These are phyloP conservation scores for Clarireedia monteithiana DNA, from an alignment of 2,329 filamentous ascomycete genomes.

Conservation along the genomic window DNA sequence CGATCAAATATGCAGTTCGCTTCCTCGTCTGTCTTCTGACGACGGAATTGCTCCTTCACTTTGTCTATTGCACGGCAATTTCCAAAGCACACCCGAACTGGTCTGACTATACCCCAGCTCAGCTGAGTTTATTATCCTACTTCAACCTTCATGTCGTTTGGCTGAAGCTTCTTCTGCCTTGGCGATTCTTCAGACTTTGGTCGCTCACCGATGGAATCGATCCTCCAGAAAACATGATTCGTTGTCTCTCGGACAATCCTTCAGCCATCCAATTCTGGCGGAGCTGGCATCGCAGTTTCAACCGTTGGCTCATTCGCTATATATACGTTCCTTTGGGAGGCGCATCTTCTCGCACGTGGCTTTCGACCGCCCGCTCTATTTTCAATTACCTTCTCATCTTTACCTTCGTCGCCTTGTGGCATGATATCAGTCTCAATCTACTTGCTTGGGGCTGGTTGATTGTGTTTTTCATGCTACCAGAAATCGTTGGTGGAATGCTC, in stretches of 20 bases:
- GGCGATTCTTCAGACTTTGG: conserved; percentile 99
- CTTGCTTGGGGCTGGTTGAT: conserved; percentile 97
- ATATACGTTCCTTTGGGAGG: conserved; percentile 90
- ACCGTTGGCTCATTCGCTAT: conserved; percentile 90
- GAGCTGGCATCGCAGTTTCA: conserved; percentile 90
- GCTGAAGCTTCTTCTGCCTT: conserved; percentile 93
- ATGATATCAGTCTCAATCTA: conserved; percentile 86
- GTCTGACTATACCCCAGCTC: conserved; percentile 75
- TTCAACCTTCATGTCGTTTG: conserved; percentile 97
- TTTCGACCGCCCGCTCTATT: conserved; percentile 49
- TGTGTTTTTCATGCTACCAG: conserved; percentile 86
- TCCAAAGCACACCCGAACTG: conserved; percentile 73
- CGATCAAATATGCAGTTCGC: conserved; percentile 72
- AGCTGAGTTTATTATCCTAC: conserved; percentile 84
- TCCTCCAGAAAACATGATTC: conserved; percentile 95
- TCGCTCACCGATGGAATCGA: conserved; percentile 83
- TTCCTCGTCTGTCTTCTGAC: conserved; percentile 72
- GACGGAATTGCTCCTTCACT: conserved; percentile 91
- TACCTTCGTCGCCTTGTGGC: conserved; percentile 96
- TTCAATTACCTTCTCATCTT: conserved; percentile 79
- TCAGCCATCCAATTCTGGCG: conserved; percentile 90
- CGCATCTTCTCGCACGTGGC: conserved; percentile 39
- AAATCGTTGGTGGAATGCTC: conserved; percentile 61
- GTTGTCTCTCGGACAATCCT: conserved; percentile 94
- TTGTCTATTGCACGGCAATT: conserved; percentile 89